Percentiles rank a stretch among this genome's conserved stretches.
Conservation (phyloP, 164 flowering plant genomes). For the Tetrastigma voinierianum region DNA sequence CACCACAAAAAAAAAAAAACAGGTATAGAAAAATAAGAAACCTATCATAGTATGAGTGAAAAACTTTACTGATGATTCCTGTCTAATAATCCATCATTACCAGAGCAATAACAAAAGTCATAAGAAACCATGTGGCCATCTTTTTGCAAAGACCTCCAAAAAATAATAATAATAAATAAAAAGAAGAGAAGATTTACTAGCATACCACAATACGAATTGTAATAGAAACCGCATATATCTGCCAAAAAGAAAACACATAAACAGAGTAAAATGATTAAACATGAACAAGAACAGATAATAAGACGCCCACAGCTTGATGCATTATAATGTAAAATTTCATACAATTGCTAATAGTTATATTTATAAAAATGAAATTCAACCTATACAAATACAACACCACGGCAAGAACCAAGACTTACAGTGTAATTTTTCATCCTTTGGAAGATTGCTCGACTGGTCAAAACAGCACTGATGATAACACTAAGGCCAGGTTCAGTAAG, state of each 20-base stretch:
- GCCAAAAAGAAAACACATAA: conserved; percentile 16
- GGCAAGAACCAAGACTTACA: conserved; percentile 24
- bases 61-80: neutral
- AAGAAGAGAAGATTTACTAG: neutral
- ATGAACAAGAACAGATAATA: neutral
- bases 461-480: conserved; percentile 82
- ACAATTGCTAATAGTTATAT: too few species aligned
- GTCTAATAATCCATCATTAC: neutral
- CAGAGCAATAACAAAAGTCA: neutral
- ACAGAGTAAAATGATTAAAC: neutral
- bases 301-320: neutral
- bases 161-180: neutral
- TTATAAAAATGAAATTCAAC: neutral
- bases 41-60: neutral
- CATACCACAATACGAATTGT: conserved; percentile 96
- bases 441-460: conserved; percentile 79
- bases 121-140: neutral
- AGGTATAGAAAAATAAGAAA: conserved; percentile 2
- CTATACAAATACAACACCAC: neutral
- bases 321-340: too few species aligned
- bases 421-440: conserved; percentile 89
- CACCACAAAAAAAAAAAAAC: conserved; percentile 10
- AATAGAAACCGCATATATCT: conserved; percentile 94
- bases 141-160: neutral
- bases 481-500: conserved; percentile 92